Percentiles rank a stretch among this genome's conserved stretches.
Conservation (phyloP, 148 eudicot genomes). For the Dysphania ambrosioides region DNA sequence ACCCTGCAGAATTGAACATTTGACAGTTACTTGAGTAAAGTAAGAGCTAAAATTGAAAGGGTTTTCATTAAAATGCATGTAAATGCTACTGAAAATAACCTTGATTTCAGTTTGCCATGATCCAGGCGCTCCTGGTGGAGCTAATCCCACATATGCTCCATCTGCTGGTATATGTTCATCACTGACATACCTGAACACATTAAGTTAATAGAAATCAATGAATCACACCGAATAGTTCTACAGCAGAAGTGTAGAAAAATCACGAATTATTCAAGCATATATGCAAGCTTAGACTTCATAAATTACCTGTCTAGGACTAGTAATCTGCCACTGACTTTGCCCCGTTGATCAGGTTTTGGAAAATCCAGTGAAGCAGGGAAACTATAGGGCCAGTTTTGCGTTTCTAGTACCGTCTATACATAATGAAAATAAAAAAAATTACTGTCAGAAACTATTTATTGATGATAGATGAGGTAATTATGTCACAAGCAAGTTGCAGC, state of each 20-base stretch:
- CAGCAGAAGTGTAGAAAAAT: not conserved
- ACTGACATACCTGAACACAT: constrained; percentile 36
- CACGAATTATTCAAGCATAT: not conserved
- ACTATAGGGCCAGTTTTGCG: constrained; percentile 77
- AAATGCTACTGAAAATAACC: constrained; percentile 38
- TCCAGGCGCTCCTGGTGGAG: constrained; percentile 79
- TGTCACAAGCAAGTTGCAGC: not conserved
- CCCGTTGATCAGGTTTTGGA: constrained; percentile 63
- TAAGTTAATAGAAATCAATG: too few relatives aligned
- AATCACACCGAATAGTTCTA: not conserved
- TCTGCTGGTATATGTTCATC: constrained; percentile 47
- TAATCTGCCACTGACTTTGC: constrained; percentile 60
- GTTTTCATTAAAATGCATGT: not conserved
- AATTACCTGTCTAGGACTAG: constrained; percentile 58
- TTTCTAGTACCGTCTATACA: constrained; percentile 45
- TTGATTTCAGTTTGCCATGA: constrained; percentile 98
- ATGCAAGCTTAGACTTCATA: not conserved
- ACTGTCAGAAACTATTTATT: not conserved
- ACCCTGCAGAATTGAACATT: constrained; percentile 37
- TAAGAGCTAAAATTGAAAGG: not conserved
- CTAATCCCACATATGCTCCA: constrained; percentile 79
- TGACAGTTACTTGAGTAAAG: not conserved
- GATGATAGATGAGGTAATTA: not conserved
- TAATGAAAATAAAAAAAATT: not conserved
- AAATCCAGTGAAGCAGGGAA: constrained; percentile 80